A percentile compares a stretch with the other conserved stretches of the same genome.
Conservation (phyloP, 495 filamentous ascomycete genomes). For the Aspergillus bridgeri region DNA sequence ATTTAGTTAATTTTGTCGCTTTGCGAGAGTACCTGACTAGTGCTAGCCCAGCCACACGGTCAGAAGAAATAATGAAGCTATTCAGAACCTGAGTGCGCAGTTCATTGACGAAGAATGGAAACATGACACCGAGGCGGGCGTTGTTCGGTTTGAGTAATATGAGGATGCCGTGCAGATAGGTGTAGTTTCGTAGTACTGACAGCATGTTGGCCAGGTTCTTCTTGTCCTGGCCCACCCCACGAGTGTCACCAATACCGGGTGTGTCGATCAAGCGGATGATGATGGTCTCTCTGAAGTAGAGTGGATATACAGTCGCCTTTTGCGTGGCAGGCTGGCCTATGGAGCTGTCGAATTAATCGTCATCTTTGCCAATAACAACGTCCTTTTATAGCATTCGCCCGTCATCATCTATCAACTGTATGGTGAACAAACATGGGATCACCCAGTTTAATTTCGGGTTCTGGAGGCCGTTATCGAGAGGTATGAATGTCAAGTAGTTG, state of each 20-base stretch:
- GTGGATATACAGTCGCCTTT: conserved; percentile 12
- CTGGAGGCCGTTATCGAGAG: conserved; percentile 9
- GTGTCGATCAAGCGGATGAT: conserved; percentile 13
- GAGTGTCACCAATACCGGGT: conserved; percentile 9
- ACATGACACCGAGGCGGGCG: conserved; percentile 12
- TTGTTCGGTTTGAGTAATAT: conserved; percentile 15
- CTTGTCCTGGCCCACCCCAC: conserved; percentile 12
- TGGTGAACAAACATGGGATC: conserved; percentile 11
- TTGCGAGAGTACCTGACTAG: no score
- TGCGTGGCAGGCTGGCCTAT: conserved; percentile 9
- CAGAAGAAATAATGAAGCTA: no score
- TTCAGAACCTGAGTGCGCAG: conserved; percentile 9
- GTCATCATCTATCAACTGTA: conserved; percentile 6
- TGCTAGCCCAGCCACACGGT: no score
- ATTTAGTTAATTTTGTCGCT: no score
- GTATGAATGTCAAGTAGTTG: conserved; percentile 10
- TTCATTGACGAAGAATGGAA: conserved; percentile 13
- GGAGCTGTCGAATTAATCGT: conserved; percentile 7
- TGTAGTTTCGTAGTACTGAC: conserved; percentile 9
- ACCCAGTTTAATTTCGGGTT: conserved; percentile 10
- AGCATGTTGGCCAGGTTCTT: conserved; percentile 16
- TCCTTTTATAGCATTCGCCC: conserved; percentile 10
- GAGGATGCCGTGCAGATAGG: conserved; percentile 9
- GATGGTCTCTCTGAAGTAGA: conserved; percentile 12
- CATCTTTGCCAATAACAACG: conserved; percentile 7